phyloP scores from a whole-genome alignment of 495 filamentous ascomycete genomes.

The Penicillium bialowiezense region DNA sequence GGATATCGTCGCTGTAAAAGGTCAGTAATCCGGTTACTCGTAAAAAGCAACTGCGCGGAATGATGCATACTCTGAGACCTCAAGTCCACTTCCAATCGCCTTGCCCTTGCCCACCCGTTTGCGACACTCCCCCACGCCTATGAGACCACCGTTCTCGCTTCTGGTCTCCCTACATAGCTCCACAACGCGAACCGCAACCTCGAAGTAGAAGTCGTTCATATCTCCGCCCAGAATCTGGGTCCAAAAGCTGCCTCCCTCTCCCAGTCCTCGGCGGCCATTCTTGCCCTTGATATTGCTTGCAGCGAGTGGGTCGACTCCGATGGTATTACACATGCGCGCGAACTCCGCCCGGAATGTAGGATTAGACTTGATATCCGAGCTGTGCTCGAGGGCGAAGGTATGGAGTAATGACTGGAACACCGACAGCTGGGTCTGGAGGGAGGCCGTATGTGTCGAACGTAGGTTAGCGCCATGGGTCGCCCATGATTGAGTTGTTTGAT shows the following conservation, averaged over 20 bases:
- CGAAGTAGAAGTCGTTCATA: constrained; percentile 98
- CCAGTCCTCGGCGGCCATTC: constrained; percentile 38
- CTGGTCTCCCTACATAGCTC: constrained; percentile 87
- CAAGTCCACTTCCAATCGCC: constrained; percentile 65
- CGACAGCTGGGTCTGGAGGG: constrained; percentile 85
- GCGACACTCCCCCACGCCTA: constrained; percentile 78
- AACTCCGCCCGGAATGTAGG: constrained; percentile 95
- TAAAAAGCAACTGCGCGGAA: not conserved
- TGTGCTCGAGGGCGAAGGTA: constrained; percentile 91
- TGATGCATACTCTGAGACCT: constrained; percentile 61
- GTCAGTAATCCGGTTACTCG: constrained; percentile 1
- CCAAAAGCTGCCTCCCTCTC: constrained; percentile 71
- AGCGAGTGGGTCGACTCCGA: constrained; percentile 90
- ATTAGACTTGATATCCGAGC: constrained; percentile 90
- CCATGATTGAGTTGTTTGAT: constrained; percentile 77
- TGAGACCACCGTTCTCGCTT: constrained; percentile 87
- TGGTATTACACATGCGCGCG: constrained; percentile 95
- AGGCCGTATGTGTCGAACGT: constrained; percentile 72
- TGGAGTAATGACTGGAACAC: constrained; percentile 94
- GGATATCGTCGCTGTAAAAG: constrained; percentile 72
- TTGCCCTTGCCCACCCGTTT: constrained; percentile 67
- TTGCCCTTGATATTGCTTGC: constrained; percentile 62
- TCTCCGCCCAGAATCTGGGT: constrained; percentile 84
- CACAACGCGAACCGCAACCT: constrained; percentile 88
- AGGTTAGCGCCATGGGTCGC: constrained; percentile 84